Evolutionary conservation across 371 early-diverging fungal species (phyloP).

Genomic region (Mucor indicus): DNA sequence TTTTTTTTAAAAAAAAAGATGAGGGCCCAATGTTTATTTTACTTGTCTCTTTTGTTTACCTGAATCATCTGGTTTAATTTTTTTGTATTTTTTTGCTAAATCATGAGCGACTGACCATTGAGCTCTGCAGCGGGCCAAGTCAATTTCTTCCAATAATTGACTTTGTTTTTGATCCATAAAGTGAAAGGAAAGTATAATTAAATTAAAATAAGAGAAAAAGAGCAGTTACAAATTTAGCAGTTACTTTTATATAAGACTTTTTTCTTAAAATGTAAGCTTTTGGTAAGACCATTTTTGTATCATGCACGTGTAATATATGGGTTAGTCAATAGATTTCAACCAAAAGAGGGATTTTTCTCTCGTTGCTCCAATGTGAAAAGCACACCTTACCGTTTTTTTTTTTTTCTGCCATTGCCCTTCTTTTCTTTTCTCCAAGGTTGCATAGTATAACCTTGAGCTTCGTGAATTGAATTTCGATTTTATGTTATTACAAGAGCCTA

Average conservation of each 20-base stretch:
- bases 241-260: not conserved
- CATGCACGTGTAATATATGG: no score
- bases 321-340: conserved; percentile 21
- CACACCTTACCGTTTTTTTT: not conserved
- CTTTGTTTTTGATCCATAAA: conserved; percentile 6
- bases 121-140: conserved; percentile 51
- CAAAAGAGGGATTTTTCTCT: conserved; percentile 19
- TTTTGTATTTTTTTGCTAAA: conserved; percentile 54
- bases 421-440: no score
- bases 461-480: no score
- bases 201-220: not conserved
- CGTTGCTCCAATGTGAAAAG: not conserved
- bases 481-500: no score
- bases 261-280: no score
- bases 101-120: conserved; percentile 49
- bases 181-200: conserved; percentile 4
- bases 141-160: conserved; percentile 36
- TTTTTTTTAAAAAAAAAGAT: not conserved
- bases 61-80: conserved; percentile 50
- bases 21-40: not conserved
- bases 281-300: not conserved
- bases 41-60: conserved; percentile 31
- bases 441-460: no score
- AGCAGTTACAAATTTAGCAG: not conserved
- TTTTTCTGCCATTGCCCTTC: not conserved